These are phyloP conservation scores for Moricandia arvensis DNA, from an alignment of 345 rosid genomes.

Conservation along the genomic window DNA sequence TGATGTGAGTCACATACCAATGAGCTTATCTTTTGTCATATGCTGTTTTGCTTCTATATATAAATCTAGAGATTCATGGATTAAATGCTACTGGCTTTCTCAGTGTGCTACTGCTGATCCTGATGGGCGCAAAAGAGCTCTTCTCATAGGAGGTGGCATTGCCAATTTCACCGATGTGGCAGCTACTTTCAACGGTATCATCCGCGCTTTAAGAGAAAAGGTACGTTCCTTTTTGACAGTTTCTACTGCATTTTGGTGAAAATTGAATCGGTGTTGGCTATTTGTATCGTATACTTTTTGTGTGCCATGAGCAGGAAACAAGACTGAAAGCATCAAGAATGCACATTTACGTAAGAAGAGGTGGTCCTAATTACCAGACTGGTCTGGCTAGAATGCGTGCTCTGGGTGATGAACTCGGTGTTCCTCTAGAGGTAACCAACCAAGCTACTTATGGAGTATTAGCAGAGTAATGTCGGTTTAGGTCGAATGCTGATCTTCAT, in stretches of 20 bases:
- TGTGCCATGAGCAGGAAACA: slow-evolving; percentile 54
- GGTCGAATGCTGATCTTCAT: neutral
- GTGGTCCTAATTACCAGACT: slow-evolving; percentile 92
- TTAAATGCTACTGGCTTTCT: slow-evolving; percentile 1
- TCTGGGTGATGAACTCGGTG: slow-evolving; percentile 77
- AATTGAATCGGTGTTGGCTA: neutral
- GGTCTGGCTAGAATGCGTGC: slow-evolving; percentile 84
- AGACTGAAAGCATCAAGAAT: slow-evolving; percentile 88
- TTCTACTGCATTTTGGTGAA: neutral
- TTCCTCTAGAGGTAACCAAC: slow-evolving; percentile 82
- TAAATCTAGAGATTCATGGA: neutral
- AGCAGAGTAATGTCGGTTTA: neutral
- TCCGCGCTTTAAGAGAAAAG: slow-evolving; percentile 89
- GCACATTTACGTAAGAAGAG: slow-evolving; percentile 92
- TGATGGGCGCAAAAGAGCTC: slow-evolving; percentile 90
- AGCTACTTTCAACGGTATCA: slow-evolving; percentile 91
- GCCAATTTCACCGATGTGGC: slow-evolving; percentile 98
- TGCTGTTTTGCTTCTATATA: neutral
- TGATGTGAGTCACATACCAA: slow-evolving; percentile 57
- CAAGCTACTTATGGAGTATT: neutral
- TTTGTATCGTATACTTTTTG: neutral
- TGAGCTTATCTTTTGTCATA: neutral
- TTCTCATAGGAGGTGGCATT: slow-evolving; percentile 94
- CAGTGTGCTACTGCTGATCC: slow-evolving; percentile 95
- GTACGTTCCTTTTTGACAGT: slow-evolving; percentile 42